Evolutionary conservation across 2,329 filamentous ascomycete genomes (phyloP).

Genomic region (Ophiostoma sp.): DNA sequence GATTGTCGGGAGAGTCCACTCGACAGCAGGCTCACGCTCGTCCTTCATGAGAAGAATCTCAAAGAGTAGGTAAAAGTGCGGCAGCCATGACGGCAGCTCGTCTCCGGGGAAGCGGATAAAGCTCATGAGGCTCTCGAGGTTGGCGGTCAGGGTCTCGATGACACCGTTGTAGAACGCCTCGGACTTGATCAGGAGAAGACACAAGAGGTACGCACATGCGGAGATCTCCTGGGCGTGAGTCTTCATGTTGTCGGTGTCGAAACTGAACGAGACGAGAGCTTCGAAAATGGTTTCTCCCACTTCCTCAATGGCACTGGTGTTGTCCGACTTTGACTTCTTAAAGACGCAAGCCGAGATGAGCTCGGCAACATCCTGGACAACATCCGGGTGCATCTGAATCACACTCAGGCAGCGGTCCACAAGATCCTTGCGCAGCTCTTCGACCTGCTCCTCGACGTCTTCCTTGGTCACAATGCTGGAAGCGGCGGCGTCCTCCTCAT

Average conservation of each 20-base stretch:
- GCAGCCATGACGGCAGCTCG: slow-evolving; percentile 86
- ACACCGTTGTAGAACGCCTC: slow-evolving; percentile 71
- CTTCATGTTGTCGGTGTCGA: slow-evolving; percentile 60
- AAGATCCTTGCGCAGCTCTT: slow-evolving; percentile 65
- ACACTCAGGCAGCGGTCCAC: slow-evolving; percentile 89
- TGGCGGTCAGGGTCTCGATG: slow-evolving; percentile 67
- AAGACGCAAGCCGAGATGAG: slow-evolving; percentile 67
- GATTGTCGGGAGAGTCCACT: slow-evolving; percentile 57
- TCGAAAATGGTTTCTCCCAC: slow-evolving; percentile 78
- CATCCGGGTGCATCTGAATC: slow-evolving; percentile 77
- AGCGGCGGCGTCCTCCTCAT: slow-evolving; percentile 27
- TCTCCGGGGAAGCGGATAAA: slow-evolving; percentile 73
- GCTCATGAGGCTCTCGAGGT: slow-evolving; percentile 66
- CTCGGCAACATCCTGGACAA: slow-evolving; percentile 86
- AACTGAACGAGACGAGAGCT: slow-evolving; percentile 66
- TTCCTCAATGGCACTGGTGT: slow-evolving; percentile 46
- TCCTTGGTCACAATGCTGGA: slow-evolving; percentile 52
- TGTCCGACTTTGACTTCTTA: slow-evolving; percentile 46
- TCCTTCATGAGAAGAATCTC: slow-evolving; percentile 89
- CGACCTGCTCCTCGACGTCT: slow-evolving; percentile 70
- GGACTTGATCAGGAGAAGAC: slow-evolving; percentile 76
- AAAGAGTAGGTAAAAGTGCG: slow-evolving; percentile 80
- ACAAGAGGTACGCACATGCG: slow-evolving; percentile 86
- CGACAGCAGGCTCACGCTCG: slow-evolving; percentile 67
- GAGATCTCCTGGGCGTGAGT: slow-evolving; percentile 60